phyloP scores from a whole-genome alignment of 768 basidiomycete species.

The Naganishia kalamii region DNA sequence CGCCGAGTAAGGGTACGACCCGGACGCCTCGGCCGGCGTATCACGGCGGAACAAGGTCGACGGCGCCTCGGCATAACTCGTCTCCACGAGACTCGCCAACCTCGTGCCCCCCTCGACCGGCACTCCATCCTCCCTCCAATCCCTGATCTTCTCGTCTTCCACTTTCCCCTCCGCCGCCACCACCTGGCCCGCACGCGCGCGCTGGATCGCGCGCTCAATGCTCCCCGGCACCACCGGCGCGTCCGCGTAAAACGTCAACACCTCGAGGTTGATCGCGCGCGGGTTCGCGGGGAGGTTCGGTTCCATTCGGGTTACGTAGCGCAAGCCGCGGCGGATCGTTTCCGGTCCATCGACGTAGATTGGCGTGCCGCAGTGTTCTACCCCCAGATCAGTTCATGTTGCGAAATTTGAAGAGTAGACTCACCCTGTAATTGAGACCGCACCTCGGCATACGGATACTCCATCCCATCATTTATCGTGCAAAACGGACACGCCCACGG shows the following conservation, averaged over 20 bases:
- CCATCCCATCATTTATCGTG: slow-evolving; percentile 34
- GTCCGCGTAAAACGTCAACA: slow-evolving; percentile 8
- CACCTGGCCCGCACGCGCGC: neutral
- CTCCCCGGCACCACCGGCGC: neutral
- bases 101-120: too few relatives aligned
- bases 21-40: too few relatives aligned
- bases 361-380: slow-evolving; percentile 16
- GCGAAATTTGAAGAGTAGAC: neutral
- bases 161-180: too few relatives aligned
- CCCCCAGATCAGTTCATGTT: neutral
- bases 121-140: too few relatives aligned
- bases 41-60: too few relatives aligned
- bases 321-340: neutral
- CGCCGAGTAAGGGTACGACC: too few relatives aligned
- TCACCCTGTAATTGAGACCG: slow-evolving; percentile 4
- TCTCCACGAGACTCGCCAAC: too few relatives aligned
- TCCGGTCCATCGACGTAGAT: slow-evolving; percentile 14
- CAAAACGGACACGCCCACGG: slow-evolving; percentile 43
- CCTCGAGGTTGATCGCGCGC: neutral
- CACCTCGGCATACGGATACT: slow-evolving; percentile 26
- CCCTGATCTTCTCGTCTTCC: too few relatives aligned
- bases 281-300: neutral
- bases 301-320: slow-evolving; percentile 9
- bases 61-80: too few relatives aligned
- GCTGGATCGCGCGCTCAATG: slow-evolving; percentile 1